Conservation (phyloP, 2,329 filamentous ascomycete species). For the Alternaria consortialis region DNA sequence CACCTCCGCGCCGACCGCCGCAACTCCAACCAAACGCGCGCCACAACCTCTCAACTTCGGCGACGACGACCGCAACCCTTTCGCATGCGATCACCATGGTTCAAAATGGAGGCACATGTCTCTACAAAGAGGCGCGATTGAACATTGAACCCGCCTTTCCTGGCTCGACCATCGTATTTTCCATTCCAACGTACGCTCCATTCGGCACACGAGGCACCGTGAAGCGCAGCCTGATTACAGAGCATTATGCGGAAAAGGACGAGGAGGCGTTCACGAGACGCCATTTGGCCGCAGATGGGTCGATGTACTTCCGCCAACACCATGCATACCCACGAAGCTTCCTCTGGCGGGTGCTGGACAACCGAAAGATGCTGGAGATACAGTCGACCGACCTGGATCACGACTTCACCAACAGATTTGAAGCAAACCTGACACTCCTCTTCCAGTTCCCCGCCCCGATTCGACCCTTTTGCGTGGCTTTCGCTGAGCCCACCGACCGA, state of each 20-base stretch:
- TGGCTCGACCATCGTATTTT: conserved; percentile 74
- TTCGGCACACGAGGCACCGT: conserved; percentile 43
- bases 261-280: conserved; percentile 76
- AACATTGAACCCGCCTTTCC: conserved; percentile 78
- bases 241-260: conserved; percentile 62
- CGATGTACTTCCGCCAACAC: conserved; percentile 83
- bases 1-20: conserved; percentile 31
- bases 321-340: conserved; percentile 83
- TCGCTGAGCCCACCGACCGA: conserved; percentile 80
- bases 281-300: conserved; percentile 76
- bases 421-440: conserved; percentile 78
- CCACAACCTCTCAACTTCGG: conserved; percentile 16
- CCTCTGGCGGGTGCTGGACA: conserved; percentile 87
- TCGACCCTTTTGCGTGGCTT: conserved; percentile 78
- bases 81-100: conserved; percentile 74
- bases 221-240: conserved; percentile 50
- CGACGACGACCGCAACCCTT: conserved; percentile 1
- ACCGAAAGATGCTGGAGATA: conserved; percentile 81
- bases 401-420: conserved; percentile 67
- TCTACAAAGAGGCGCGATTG: conserved; percentile 88
- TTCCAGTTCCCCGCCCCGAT: conserved; percentile 80
- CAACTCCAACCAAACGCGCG: conserved; percentile 24
- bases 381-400: conserved; percentile 81
- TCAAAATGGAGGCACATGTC: conserved; percentile 67
- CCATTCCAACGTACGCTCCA: conserved; percentile 46